phyloP scores from a whole-genome alignment of 768 basidiomycete species.

The Mycena albidolilacea region DNA sequence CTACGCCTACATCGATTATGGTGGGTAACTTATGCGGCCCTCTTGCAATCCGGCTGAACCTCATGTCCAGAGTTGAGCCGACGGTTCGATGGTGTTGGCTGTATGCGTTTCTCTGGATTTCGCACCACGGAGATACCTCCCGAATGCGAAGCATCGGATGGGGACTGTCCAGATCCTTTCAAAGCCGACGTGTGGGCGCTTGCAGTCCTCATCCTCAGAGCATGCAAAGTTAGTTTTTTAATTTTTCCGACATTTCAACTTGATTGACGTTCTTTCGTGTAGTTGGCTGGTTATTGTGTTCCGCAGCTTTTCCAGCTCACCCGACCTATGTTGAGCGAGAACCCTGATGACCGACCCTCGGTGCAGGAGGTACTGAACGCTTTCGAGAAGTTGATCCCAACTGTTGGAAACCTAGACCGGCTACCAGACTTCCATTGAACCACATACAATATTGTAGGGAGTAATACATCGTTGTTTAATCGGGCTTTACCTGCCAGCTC shows the following conservation, averaged over 20 bases:
- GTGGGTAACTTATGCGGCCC: neutral
- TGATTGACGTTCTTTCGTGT: conserved; percentile 33
- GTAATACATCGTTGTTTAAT: conserved; percentile 29
- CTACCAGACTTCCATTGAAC: conserved; percentile 22
- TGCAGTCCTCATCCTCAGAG: conserved; percentile 73
- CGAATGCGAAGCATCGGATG: conserved; percentile 65
- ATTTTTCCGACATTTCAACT: neutral
- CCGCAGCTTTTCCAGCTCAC: conserved; percentile 73
- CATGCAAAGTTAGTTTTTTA: conserved; percentile 68
- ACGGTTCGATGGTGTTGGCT: conserved; percentile 58
- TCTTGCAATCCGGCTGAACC: neutral
- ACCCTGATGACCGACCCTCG: conserved; percentile 67
- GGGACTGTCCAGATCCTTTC: conserved; percentile 68
- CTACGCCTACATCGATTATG: conserved; percentile 1
- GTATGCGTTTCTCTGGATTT: conserved; percentile 58
- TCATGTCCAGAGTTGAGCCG: conserved; percentile 70
- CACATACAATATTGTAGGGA: conserved; percentile 13
- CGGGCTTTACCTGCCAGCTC: too few species aligned
- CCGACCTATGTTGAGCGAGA: conserved; percentile 71
- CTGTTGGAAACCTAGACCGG: conserved; percentile 54
- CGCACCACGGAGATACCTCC: conserved; percentile 80
- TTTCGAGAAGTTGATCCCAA: conserved; percentile 66
- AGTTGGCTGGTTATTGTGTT: conserved; percentile 72
- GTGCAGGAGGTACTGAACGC: conserved; percentile 62
- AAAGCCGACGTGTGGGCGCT: conserved; percentile 80